These are phyloP conservation scores for Periconia sp. DNA, from an alignment of 2,329 filamentous ascomycete species.

Conservation along the genomic window DNA sequence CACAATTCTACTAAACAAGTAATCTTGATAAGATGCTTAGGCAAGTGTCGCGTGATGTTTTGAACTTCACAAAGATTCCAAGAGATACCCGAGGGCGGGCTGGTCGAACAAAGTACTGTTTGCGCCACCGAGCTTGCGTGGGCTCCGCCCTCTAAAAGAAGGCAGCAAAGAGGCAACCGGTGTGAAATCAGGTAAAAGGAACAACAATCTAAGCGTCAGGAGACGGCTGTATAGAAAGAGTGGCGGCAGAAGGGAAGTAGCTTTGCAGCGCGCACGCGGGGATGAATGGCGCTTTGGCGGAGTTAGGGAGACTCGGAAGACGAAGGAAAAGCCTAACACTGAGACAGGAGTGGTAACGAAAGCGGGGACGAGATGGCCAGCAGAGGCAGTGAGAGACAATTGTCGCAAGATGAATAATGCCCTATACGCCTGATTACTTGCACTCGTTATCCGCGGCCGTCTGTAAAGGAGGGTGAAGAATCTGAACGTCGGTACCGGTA, in stretches of 20 bases:
- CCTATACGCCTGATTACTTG: slow-evolving; percentile 5
- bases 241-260: slow-evolving; percentile 13
- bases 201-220: not conserved
- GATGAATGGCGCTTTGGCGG: slow-evolving; percentile 2
- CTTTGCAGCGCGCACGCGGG: slow-evolving; percentile 12
- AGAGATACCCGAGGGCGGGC: too few species aligned
- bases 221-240: slow-evolving; percentile 5
- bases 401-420: slow-evolving; percentile 15
- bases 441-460: slow-evolving; percentile 31
- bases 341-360: slow-evolving; percentile 4
- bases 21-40: slow-evolving; percentile 5
- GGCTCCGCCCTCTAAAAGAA: not conserved
- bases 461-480: too few species aligned
- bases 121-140: slow-evolving; percentile 8
- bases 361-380: slow-evolving; percentile 2
- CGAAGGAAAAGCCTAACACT: not conserved
- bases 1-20: not conserved
- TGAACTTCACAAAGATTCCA: too few species aligned
- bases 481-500: too few species aligned
- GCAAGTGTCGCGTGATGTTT: slow-evolving; percentile 10
- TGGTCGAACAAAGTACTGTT: slow-evolving; percentile 1
- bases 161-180: not conserved
- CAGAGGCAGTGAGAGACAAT: slow-evolving; percentile 2
- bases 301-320: slow-evolving; percentile 10
- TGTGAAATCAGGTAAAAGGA: not conserved